Evolutionary conservation across 768 basidiomycete species (phyloP), one percentile per base, ranked within the genome.

Genomic region (Lepiota brunneoincarnata): DNA sequence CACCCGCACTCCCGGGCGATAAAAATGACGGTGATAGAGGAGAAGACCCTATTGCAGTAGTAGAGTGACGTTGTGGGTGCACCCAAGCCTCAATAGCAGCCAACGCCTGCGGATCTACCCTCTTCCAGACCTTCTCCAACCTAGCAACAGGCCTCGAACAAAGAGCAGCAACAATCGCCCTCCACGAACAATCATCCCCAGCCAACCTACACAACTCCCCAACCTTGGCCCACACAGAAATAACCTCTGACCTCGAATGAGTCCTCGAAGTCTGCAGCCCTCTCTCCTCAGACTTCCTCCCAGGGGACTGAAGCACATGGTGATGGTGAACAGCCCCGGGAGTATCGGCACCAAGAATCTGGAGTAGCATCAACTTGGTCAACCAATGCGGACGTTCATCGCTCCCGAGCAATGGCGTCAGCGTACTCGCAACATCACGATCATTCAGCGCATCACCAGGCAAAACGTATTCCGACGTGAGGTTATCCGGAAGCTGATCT

Each of bases 101-200:
- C 42, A 84, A 60, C 15, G 81, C 81, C 18, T 75, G 72, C 0
- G 79, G 64, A 54, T 90, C 86, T 0, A 89, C 87, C 17, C 90
- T 75, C 61, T 81, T 83, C 91, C 91, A 93, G 4, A 77, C 87
- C 66, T 90, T 91, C 46, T 85, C 87, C 45, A 93, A 67, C 35
- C 91, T 72, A 7, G 89, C 87, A 18, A 93, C 76, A 15, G 91
- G 86, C 23, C 84, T 73, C 14, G 86, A 84, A 57, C 86, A 89
- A 14, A 93, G 65, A 6, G 86, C 91, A 11, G 77, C 74, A n/a
- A 67, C 68, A 48, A 93, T 86, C 1, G 90, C 90, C 38, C 73
- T 78, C 88, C 87, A 93, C 12, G 89, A 82, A 55, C 84, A 87
- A 62, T 89, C 87, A 59, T 93, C 91, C 0, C 91, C 91, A 2